These are phyloP conservation scores for Lentinula lateritia DNA, from an alignment of 768 basidiomycete species.

Conservation along the genomic window DNA sequence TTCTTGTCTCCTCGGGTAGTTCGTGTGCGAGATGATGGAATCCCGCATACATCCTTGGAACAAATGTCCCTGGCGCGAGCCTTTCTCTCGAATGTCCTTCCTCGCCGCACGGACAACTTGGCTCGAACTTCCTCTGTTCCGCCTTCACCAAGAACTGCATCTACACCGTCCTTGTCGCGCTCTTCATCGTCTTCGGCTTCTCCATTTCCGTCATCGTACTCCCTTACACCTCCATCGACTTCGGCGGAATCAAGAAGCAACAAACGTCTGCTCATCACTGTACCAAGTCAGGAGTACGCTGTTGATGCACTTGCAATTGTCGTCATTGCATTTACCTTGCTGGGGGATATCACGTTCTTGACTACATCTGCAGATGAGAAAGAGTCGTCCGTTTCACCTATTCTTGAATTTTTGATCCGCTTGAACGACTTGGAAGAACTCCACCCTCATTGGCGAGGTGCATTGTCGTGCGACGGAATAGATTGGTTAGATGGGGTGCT, in stretches of 20 bases:
- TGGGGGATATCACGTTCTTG: neutral
- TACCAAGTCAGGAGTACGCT: neutral
- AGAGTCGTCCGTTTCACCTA: neutral
- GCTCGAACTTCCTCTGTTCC: neutral
- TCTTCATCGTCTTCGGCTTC: neutral
- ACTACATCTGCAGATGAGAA: too few species aligned
- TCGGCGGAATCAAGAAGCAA: neutral
- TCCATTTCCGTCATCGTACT: neutral
- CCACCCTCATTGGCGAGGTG: neutral
- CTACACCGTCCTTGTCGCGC: neutral
- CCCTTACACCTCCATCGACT: neutral
- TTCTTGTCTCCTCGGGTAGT: neutral
- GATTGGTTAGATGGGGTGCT: conserved; percentile 5
- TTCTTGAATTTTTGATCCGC: neutral
- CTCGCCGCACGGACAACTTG: neutral
- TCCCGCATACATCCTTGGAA: neutral
- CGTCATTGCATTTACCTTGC: neutral
- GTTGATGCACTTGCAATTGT: neutral
- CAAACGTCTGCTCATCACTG: neutral
- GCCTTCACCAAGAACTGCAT: neutral
- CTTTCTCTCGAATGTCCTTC: neutral
- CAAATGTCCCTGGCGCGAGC: neutral
- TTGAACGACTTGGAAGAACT: neutral
- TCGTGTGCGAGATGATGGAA: neutral
- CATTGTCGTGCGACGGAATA: neutral